Evolutionary conservation across 2,329 filamentous ascomycete genomes (phyloP).

Genomic region (Emmonsiellopsis sp.): DNA sequence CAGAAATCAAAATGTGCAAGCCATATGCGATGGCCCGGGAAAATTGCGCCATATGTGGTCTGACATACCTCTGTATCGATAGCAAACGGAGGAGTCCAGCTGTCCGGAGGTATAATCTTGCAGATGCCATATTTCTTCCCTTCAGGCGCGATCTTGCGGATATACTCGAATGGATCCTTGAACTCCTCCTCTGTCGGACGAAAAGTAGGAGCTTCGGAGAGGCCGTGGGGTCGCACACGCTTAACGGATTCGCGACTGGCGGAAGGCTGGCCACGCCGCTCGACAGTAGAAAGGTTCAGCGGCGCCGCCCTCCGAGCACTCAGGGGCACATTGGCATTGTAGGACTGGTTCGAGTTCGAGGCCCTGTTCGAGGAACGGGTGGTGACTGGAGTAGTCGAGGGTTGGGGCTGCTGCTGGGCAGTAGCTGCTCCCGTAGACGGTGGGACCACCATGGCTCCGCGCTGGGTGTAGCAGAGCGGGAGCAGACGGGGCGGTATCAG

Average conservation of each 20-base stretch:
- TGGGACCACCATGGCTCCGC: constrained; percentile 37
- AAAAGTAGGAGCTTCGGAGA: constrained; percentile 86
- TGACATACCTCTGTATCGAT: constrained; percentile 84
- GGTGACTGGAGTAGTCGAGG: constrained; percentile 25
- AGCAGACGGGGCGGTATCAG: not conserved
- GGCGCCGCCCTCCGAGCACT: constrained; percentile 58
- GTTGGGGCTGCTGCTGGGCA: constrained; percentile 19
- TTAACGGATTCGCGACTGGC: constrained; percentile 68
- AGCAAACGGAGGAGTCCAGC: constrained; percentile 89
- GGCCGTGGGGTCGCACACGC: constrained; percentile 69
- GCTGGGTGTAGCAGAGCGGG: not conserved
- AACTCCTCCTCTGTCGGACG: constrained; percentile 88
- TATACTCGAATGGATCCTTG: constrained; percentile 87
- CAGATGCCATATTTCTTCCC: constrained; percentile 83
- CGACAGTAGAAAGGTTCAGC: constrained; percentile 80
- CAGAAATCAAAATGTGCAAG: not conserved
- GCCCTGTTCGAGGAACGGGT: constrained; percentile 35
- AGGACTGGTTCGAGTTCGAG: constrained; percentile 29
- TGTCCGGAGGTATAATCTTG: constrained; percentile 89
- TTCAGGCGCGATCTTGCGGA: constrained; percentile 81
- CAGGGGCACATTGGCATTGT: constrained; percentile 47
- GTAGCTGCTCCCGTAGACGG: constrained; percentile 29
- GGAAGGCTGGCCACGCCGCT: constrained; percentile 76
- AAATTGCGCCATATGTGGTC: not conserved
- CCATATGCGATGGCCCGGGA: not conserved